Percentiles rank a stretch among this genome's conserved stretches.
Evolutionary conservation across 805 yeast genomes (phyloP).

Genomic region (Candida qinlingensis): DNA sequence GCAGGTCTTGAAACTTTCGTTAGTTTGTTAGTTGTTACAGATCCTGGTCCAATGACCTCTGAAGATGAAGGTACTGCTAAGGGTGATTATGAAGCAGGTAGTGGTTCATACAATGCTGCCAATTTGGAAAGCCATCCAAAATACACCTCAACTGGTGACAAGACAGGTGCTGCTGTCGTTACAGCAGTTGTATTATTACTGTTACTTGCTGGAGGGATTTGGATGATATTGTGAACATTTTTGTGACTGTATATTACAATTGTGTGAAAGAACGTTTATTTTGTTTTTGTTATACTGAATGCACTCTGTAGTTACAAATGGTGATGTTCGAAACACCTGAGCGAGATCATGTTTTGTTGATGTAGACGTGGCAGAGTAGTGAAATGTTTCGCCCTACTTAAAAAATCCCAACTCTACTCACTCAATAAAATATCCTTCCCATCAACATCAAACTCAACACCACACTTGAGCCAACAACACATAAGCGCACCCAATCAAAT

Average conservation of each 20-base stretch:
- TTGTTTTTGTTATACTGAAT: too few relatives aligned
- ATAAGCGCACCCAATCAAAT: too few relatives aligned
- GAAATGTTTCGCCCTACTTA: too few relatives aligned
- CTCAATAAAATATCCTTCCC: too few relatives aligned
- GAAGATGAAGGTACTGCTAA: constrained; percentile 45
- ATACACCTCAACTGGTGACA: constrained; percentile 52
- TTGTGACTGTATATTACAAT: too few relatives aligned
- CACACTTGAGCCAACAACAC: too few relatives aligned
- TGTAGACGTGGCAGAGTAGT: too few relatives aligned
- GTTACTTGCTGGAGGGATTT: constrained; percentile 59
- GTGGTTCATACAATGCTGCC: constrained; percentile 30
- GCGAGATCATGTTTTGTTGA: too few relatives aligned
- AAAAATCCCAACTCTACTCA: too few relatives aligned
- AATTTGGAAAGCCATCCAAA: constrained; percentile 33
- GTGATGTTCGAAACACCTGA: too few relatives aligned
- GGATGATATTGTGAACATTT: constrained; percentile 57
- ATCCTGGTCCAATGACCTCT: constrained; percentile 47
- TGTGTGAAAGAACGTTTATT: not conserved
- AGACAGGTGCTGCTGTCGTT: constrained; percentile 82
- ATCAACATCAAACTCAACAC: too few relatives aligned
- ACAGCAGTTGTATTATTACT: constrained; percentile 65
- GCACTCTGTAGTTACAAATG: too few relatives aligned
- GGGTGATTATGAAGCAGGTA: constrained; percentile 50
- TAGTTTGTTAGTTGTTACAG: constrained; percentile 36
- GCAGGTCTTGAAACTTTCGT: constrained; percentile 60